Base-by-base conservation (phyloP, 768 basidiomycete genomes). In the Chalciporus sphaerocephalus region DNA sequence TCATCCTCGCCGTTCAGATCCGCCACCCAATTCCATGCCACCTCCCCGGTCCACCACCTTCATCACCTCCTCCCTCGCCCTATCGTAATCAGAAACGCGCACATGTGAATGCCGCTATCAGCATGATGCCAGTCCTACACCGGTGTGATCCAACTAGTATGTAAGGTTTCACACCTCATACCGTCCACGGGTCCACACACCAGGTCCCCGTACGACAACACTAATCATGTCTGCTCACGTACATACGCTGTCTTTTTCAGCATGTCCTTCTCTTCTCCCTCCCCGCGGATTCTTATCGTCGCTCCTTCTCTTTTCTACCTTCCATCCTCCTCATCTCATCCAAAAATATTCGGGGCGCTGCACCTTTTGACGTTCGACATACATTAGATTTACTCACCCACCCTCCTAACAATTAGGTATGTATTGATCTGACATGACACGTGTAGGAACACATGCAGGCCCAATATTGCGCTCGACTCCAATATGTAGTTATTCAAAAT, bases 91-190 rank as follows among this genome's bases (percentile, higher is more conserved):
- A 61, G 55, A 47, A 65, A 67, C 49, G 47, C 53, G 21, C 54
- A 50, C 65, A 61, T 67, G 64, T 66, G 61, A 59, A 67, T 59
- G 63, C 62, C 62, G 65, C 53, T 40, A 52, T 56, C 53, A 48
- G 43, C 56, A 54, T 49, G 53, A 46, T 55, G 44, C 44, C 33
- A 39, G n/a, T 32, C 45, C 52, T 47, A 40, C 51, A 42, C 57
- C 51, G 51, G 53, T 57, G 62, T 62, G 57, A 66, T 54, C 48
- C 48, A 50, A 46, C 45, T 55, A 28, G 44, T 61, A 65, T 65
- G 57, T 61, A 55, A 61, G 52, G 38, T 61, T 64, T 62, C 61
- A 59, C 56, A 65, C 55, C 65, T 65, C 62, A 64, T 61, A 59
- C 51, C 34, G 50, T 42, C 52, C 58, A 48, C 58, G 18, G n/a